Base-by-base conservation (phyloP, 2,329 filamentous ascomycete genomes). In the Sporothrix globosa region DNA sequence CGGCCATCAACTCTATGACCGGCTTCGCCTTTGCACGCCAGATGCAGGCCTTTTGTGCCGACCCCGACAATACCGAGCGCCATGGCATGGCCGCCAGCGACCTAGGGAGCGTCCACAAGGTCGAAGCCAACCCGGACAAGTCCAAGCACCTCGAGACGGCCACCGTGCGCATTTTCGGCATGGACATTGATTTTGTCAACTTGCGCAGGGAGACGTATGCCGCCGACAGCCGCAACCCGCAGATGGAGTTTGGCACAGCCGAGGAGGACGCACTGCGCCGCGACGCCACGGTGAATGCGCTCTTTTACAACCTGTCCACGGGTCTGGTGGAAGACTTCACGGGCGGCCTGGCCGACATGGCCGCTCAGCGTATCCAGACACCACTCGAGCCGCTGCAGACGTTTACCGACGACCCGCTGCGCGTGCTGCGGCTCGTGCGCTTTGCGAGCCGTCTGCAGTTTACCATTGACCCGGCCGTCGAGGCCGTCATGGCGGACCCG, bases 131-230 rank as follows among this genome's bases (percentile, higher is more conserved):
- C 78, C 95, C 94, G 0, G 93, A 97, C 76, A 97, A 97, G 81
- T 97, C 93, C 24, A 98, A 98, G 81, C 92, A 98, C 78, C 86
- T 98, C 17, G 95, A 97, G 80, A 98, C 95, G 0, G 92, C 93
- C 65, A 97, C 93, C 11, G 93, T 92, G 30, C 91, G 86, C 74
- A 89, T 98, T 71, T 90, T 97, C 76, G 93, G 91, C 0, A 85
- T 96, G 65, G 95, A 98, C 77, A 87, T 97, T 63, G 95, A 99
- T 78, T 90, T 99, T 77, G 96, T 99, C 75, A 99, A 98, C 78
- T 83, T 98, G 61, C 87, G 95, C 60, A 96, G 93, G 77, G 96
- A 98, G 81, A 94, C 91, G 0, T 98, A 98, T 76, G 87, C 90
- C 0, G 90, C 92, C n/a, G 89, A 96, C 72, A 97, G 92, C 77